Evolutionary conservation across 306 rosid species (phyloP).

Genomic region (Quercus variabilis): DNA sequence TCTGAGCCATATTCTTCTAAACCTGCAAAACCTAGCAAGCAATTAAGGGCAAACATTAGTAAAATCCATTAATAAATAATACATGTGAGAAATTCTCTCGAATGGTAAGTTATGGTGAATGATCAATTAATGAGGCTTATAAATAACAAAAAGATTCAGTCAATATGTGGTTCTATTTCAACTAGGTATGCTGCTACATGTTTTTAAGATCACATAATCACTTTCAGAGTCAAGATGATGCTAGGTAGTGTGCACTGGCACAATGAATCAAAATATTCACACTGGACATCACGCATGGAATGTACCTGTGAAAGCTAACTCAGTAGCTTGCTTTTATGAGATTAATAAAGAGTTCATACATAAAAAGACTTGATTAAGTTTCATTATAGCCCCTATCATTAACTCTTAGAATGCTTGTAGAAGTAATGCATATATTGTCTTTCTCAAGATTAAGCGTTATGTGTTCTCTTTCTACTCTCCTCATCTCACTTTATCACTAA

Average conservation of each 20-base stretch:
- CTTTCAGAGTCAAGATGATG: no score
- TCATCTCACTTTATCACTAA: neutral
- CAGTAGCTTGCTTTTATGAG: neutral
- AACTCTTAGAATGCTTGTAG: neutral
- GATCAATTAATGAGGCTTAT: neutral
- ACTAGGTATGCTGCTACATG: neutral
- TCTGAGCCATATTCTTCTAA: slow-evolving; percentile 62
- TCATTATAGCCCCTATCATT: neutral
- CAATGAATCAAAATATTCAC: no score
- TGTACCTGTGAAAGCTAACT: neutral
- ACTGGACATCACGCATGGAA: neutral
- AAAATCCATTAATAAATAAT: neutral
- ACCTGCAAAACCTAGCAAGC: slow-evolving; percentile 40
- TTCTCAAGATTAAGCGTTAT: neutral
- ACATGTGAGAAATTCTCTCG: neutral
- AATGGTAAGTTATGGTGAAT: neutral
- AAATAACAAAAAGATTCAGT: neutral
- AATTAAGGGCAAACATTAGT: no score
- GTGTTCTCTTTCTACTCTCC: neutral
- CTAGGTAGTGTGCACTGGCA: no score
- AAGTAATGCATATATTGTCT: neutral
- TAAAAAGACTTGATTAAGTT: neutral
- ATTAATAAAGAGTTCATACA: neutral
- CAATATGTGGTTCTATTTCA: neutral
- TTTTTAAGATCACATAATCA: no score